Conservation (phyloP, 441 rosid genomes). For the Populus trichocarpa region DNA sequence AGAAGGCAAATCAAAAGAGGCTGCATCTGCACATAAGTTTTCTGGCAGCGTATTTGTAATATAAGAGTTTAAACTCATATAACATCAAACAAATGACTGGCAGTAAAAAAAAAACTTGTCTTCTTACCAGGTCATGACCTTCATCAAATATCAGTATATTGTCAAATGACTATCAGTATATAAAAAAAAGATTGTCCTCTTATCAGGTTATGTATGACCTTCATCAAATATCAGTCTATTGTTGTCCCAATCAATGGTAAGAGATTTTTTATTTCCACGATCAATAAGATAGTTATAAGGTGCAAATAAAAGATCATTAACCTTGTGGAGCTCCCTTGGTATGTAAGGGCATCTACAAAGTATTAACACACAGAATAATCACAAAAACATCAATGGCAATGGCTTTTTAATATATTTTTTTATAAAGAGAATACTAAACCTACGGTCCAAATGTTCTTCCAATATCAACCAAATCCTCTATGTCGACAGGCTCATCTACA, state of each 20-base stretch:
- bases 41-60: constrained; percentile 50
- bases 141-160: no score
- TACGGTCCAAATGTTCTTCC: constrained; percentile 84
- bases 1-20: constrained; percentile 89
- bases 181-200: constrained; percentile 21
- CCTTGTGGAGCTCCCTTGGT: constrained; percentile 83
- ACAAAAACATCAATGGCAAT: constrained; percentile 12
- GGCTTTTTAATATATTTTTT: constrained; percentile 7
- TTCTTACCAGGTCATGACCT: no score
- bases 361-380: constrained; percentile 21
- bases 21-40: constrained; percentile 89
- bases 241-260: constrained; percentile 59
- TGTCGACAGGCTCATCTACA: constrained; percentile 89
- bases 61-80: constrained; percentile 19
- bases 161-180: no score
- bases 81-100: neutral
- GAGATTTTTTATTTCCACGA: constrained; percentile 56
- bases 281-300: constrained; percentile 93
- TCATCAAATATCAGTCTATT: constrained; percentile 89
- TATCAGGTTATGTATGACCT: constrained; percentile 98
- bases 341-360: constrained; percentile 80
- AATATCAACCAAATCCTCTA: constrained; percentile 85
- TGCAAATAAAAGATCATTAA: constrained; percentile 80
- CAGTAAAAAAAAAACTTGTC: neutral
- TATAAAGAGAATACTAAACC: constrained; percentile 28